A percentile compares a stretch with the other conserved stretches of the same genome.
Evolutionary conservation across 371 early-diverging fungal genomes (phyloP).

Genomic region (Mucor plumbeus): DNA sequence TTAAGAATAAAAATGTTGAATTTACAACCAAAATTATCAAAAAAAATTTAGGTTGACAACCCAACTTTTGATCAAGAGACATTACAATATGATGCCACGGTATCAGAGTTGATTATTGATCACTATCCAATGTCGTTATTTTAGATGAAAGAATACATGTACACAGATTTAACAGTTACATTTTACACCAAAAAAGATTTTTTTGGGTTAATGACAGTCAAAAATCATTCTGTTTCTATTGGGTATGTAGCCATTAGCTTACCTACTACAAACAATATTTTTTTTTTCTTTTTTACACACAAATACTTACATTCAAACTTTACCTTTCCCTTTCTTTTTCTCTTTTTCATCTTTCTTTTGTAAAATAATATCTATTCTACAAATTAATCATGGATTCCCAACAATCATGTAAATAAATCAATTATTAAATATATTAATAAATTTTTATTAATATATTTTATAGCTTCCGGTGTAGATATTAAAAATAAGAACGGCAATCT

Average conservation of each 20-base stretch:
- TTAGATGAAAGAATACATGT: no score
- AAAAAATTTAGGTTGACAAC: no score
- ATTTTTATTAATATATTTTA: neutral
- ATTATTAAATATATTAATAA: neutral
- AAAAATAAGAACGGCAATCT: constrained; percentile 50
- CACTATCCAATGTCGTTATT: no score
- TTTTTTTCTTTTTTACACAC: constrained; percentile 1
- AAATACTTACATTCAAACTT: no score
- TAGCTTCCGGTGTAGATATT: constrained; percentile 39
- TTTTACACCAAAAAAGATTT: neutral
- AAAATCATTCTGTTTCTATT: constrained; percentile 2
- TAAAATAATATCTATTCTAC: constrained; percentile 1
- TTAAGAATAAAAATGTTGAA: no score
- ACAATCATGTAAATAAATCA: constrained; percentile 19
- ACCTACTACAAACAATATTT: constrained; percentile 12
- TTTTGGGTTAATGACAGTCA: constrained; percentile 7
- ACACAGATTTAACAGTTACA: no score
- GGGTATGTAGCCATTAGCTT: neutral
- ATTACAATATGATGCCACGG: no score
- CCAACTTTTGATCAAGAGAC: no score
- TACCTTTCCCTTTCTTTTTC: neutral
- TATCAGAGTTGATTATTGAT: no score
- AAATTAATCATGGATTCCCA: constrained; percentile 13
- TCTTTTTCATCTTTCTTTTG: neutral
- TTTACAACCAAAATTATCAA: no score